phyloP scores from a whole-genome alignment of 495 filamentous ascomycete species.

The Oidiodendron maius region DNA sequence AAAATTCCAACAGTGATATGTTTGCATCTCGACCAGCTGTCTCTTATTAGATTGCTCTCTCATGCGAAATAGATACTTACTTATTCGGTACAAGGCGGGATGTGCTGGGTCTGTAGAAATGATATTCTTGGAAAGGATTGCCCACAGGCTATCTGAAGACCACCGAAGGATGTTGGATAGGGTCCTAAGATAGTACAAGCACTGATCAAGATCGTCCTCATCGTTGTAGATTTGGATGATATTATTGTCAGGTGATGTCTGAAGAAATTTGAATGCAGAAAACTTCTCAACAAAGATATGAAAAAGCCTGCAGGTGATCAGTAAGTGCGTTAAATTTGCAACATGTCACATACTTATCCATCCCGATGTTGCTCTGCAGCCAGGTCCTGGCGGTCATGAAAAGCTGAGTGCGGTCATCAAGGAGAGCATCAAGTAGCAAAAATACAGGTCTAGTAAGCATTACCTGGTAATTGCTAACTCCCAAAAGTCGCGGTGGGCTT shows the following conservation, averaged over 20 bases:
- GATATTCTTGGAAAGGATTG: slow-evolving; percentile 45
- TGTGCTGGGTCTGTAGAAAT: slow-evolving; percentile 32
- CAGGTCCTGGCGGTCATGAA: slow-evolving; percentile 74
- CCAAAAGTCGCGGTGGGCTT: slow-evolving; percentile 35
- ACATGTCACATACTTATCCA: slow-evolving; percentile 45
- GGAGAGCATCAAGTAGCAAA: slow-evolving; percentile 72
- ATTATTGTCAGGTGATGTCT: slow-evolving; percentile 28
- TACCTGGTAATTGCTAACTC: slow-evolving; percentile 51
- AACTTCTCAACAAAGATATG: slow-evolving; percentile 51
- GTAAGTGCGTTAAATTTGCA: slow-evolving; percentile 15
- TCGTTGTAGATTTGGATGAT: slow-evolving; percentile 25
- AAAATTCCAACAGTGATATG: slow-evolving; percentile 53
- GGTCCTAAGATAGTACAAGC: slow-evolving; percentile 71
- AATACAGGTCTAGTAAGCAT: slow-evolving; percentile 81
- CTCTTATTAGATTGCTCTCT: slow-evolving; percentile 20
- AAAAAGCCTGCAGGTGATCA: slow-evolving; percentile 40
- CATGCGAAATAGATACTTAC: slow-evolving; percentile 29
- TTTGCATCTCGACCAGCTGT: slow-evolving; percentile 41
- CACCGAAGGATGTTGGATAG: slow-evolving; percentile 64
- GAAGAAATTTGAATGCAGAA: slow-evolving; percentile 46
- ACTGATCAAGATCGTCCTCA: slow-evolving; percentile 68
- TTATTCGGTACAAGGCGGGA: slow-evolving; percentile 34
- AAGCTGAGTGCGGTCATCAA: slow-evolving; percentile 65
- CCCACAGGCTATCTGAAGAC: slow-evolving; percentile 55
- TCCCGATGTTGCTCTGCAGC: slow-evolving; percentile 68